phyloP scores from a whole-genome alignment of 164 flowering plant genomes.

The Macadamia tetraphylla region DNA sequence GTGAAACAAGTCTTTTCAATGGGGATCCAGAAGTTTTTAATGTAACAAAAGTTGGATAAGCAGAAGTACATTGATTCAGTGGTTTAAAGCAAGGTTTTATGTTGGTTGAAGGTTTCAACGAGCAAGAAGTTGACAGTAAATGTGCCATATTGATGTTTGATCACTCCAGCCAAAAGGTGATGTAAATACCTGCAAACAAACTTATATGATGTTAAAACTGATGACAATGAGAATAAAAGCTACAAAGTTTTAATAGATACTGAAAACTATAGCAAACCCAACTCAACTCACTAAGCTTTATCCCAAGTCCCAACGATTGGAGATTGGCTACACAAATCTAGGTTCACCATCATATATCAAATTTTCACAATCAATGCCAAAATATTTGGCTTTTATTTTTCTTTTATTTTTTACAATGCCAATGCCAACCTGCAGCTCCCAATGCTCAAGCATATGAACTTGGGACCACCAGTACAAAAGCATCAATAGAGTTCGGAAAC shows the following conservation, averaged over 20 bases:
- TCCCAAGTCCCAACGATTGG: too few species aligned
- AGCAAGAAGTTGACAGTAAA: conserved; percentile 46
- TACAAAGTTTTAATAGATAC: background rate
- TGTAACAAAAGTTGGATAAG: conserved; percentile 26
- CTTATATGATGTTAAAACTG: background rate
- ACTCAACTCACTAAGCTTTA: too few species aligned
- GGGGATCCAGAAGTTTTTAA: conserved; percentile 22
- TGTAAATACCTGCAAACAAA: conserved; percentile 3
- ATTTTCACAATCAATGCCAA: too few species aligned
- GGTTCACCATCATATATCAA: too few species aligned
- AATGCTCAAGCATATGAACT: too few species aligned
- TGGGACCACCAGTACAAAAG: too few species aligned
- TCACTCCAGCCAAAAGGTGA: background rate
- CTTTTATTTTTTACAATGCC: too few species aligned
- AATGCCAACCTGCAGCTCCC: too few species aligned
- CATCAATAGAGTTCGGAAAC: background rate
- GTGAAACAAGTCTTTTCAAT: conserved; percentile 22
- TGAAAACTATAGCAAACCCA: too few species aligned
- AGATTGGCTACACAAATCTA: too few species aligned
- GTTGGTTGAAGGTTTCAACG: conserved; percentile 31
- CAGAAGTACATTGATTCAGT: conserved; percentile 13
- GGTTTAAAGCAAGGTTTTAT: conserved; percentile 18
- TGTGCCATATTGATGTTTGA: conserved; percentile 44
- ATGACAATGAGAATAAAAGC: background rate
- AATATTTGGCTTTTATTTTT: too few species aligned